phyloP scores from a whole-genome alignment of 176 grass and related monocot genomes.

The Themeda triandra region DNA sequence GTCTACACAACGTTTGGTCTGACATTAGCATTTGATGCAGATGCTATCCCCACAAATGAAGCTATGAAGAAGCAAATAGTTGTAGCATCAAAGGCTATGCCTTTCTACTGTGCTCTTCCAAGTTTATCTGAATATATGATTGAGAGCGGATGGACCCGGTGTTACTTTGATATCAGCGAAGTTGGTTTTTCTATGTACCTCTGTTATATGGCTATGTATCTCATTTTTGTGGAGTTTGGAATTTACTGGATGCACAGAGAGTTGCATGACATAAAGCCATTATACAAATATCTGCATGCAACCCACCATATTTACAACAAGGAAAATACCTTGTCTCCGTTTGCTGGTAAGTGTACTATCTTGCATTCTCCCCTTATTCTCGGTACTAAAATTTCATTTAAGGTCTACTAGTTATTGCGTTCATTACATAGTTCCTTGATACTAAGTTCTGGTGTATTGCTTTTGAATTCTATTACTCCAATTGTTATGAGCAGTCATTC shows the following conservation, averaged over 20 bases:
- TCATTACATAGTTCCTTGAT: neutral
- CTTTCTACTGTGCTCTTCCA: conserved; percentile 77
- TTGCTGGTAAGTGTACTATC: conserved; percentile 59
- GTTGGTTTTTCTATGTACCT: conserved; percentile 65
- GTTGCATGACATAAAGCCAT: conserved; percentile 96
- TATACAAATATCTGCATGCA: conserved; percentile 90
- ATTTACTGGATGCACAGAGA: conserved; percentile 99
- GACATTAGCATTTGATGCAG: conserved; percentile 41
- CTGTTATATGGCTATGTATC: conserved; percentile 59
- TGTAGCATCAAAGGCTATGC: conserved; percentile 85
- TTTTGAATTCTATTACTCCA: neutral
- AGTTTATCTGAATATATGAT: conserved; percentile 80
- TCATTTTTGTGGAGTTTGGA: conserved; percentile 74
- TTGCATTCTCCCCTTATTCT: neutral
- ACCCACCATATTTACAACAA: conserved; percentile 99
- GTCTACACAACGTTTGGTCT: neutral
- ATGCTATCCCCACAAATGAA: conserved; percentile 72
- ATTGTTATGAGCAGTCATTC: neutral
- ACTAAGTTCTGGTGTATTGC: neutral
- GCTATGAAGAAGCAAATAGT: conserved; percentile 92
- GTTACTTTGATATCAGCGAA: conserved; percentile 64
- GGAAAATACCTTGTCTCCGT: conserved; percentile 95
- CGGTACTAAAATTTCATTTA: neutral
- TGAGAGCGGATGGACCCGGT: conserved; percentile 84
- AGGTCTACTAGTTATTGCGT: neutral